A percentile compares a stretch with the other conserved stretches of the same genome.
phyloP scores from a whole-genome alignment of 352 stramenopile genomes.

The Phytophthora hibernalis region DNA sequence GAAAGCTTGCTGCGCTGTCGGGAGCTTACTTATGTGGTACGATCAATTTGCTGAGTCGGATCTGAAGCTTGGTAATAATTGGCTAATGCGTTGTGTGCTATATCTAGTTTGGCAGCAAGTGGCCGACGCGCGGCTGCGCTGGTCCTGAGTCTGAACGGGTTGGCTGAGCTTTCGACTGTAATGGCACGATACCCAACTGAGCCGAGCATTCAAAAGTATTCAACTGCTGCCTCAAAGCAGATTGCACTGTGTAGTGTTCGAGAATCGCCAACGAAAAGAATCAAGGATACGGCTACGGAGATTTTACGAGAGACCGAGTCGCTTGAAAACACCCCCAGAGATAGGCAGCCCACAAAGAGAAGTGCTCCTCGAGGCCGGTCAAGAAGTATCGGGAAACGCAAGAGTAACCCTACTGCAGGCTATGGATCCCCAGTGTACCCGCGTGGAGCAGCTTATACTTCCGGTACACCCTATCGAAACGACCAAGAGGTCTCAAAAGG shows the following conservation, averaged over 20 bases:
- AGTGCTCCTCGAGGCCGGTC: conserved; percentile 9
- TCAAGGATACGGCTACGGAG: conserved; percentile 49
- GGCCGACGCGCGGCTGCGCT: conserved; percentile 56
- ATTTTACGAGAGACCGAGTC: conserved; percentile 54
- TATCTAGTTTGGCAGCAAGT: conserved; percentile 59
- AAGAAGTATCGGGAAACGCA: conserved; percentile 39
- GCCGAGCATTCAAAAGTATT: conserved; percentile 74
- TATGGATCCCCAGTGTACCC: conserved; percentile 13
- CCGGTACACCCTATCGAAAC: conserved; percentile 15
- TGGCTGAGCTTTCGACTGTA: conserved; percentile 75
- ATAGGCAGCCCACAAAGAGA: conserved; percentile 23
- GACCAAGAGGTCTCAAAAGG: conserved; percentile 45
- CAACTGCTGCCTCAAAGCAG: conserved; percentile 58
- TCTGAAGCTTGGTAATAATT: not conserved
- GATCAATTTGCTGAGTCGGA: conserved; percentile 3
- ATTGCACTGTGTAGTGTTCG: conserved; percentile 65
- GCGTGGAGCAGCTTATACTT: conserved; percentile 23
- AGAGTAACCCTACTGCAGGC: conserved; percentile 20
- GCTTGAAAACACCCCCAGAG: conserved; percentile 40
- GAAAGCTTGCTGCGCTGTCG: conserved; percentile 79
- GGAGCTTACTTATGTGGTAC: conserved; percentile 79
- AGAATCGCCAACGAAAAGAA: conserved; percentile 39
- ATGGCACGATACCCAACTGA: conserved; percentile 80
- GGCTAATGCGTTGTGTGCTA: conserved; percentile 2
- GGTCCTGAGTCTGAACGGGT: conserved; percentile 64